Conservation (phyloP, 129 eudicot genomes). For the Erigeron canadensis region DNA sequence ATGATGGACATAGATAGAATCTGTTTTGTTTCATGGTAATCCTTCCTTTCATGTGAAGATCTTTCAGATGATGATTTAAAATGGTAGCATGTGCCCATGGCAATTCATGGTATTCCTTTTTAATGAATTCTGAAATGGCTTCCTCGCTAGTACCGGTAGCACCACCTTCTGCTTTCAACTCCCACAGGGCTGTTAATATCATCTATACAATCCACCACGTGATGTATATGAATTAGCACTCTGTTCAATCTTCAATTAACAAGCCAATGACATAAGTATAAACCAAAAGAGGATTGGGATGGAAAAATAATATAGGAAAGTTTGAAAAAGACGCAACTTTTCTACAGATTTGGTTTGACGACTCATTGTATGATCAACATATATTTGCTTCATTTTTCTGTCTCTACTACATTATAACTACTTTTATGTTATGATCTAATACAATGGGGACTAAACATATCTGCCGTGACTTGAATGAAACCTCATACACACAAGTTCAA, state of each 20-base stretch:
- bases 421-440: not conserved
- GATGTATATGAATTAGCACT: constrained; percentile 9
- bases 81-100: constrained; percentile 57
- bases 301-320: not conserved
- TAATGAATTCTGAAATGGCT: constrained; percentile 44
- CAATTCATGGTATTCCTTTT: constrained; percentile 39
- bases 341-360: not conserved
- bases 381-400: not conserved
- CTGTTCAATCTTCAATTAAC: not conserved
- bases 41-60: constrained; percentile 46
- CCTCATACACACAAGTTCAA: not conserved
- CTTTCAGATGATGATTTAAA: constrained; percentile 41
- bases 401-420: not conserved
- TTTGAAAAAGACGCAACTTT: not conserved
- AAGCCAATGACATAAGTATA: not conserved
- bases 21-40: constrained; percentile 25
- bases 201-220: constrained; percentile 38
- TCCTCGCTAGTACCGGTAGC: constrained; percentile 53
- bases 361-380: not conserved
- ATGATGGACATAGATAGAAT: constrained; percentile 15
- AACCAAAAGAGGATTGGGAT: not conserved
- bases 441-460: not conserved
- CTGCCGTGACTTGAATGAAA: not conserved
- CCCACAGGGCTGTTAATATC: constrained; percentile 47
- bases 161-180: constrained; percentile 52